Evolutionary conservation across 192 early-diverging fungal species (phyloP).

Genomic region (Coemansia javaensis): DNA sequence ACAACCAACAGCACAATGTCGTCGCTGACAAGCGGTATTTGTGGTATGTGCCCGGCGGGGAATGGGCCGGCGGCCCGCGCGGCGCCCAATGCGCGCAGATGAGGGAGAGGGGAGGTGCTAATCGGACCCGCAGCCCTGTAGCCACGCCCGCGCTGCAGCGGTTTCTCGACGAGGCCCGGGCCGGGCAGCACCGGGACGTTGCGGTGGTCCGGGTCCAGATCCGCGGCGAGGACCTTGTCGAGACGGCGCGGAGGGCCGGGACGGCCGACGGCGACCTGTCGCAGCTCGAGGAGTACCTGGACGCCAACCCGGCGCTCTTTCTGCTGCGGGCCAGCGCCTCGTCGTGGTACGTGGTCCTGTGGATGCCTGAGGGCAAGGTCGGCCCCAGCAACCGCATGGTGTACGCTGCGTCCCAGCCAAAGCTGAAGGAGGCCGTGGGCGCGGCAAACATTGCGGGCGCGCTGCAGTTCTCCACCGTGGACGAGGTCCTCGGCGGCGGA

Average conservation of each 20-base stretch:
- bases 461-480: slow-evolving; percentile 37
- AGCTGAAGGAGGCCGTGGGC: slow-evolving; percentile 44
- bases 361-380: slow-evolving; percentile 52
- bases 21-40: slow-evolving; percentile 25
- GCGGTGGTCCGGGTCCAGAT: slow-evolving; percentile 40
- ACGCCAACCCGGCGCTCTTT: slow-evolving; percentile 28
- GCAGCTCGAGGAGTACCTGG: slow-evolving; percentile 33
- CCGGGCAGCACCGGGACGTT: slow-evolving; percentile 26
- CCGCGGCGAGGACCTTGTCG: slow-evolving; percentile 37
- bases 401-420: slow-evolving; percentile 47
- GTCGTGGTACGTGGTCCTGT: slow-evolving; percentile 48
- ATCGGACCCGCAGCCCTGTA: slow-evolving; percentile 1
- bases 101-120: background rate
- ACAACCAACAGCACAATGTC: slow-evolving; percentile 11
- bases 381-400: slow-evolving; percentile 49
- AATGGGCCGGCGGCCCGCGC: background rate
- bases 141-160: slow-evolving; percentile 38
- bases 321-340: slow-evolving; percentile 27
- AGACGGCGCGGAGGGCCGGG: slow-evolving; percentile 34
- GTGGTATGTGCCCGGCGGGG: slow-evolving; percentile 14
- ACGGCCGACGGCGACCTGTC: slow-evolving; percentile 33
- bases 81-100: background rate
- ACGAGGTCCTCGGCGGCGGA: slow-evolving; percentile 28
- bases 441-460: slow-evolving; percentile 18
- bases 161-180: slow-evolving; percentile 39